A percentile compares a stretch with the other conserved stretches of the same genome.
phyloP scores from a whole-genome alignment of 208 protist species.

The Crithidia fasciculata region DNA sequence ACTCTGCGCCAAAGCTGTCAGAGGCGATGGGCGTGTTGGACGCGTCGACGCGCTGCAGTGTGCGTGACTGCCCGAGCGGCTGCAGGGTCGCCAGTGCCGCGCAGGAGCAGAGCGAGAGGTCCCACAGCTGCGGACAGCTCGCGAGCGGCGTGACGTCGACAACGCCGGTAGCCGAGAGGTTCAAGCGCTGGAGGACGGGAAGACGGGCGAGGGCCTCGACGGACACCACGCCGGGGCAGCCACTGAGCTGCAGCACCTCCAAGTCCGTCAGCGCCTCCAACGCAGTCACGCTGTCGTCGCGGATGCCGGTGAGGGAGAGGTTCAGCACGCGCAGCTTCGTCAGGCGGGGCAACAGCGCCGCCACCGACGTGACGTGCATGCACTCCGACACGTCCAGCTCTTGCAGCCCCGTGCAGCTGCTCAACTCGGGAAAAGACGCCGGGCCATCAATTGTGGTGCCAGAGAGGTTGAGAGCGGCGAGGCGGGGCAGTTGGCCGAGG shows the following conservation, averaged over 20 bases:
- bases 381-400: slow-evolving; percentile 28
- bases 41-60: slow-evolving; percentile 27
- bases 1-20: slow-evolving; percentile 18
- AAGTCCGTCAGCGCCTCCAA: slow-evolving; percentile 2
- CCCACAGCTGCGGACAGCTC: slow-evolving; percentile 24
- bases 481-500: slow-evolving; percentile 14
- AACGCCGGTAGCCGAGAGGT: slow-evolving; percentile 42
- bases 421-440: slow-evolving; percentile 7
- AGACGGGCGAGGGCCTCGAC: slow-evolving; percentile 28
- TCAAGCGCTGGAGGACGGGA: slow-evolving; percentile 32
- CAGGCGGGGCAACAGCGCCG: slow-evolving; percentile 13
- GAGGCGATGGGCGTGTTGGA: slow-evolving; percentile 15
- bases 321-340: slow-evolving; percentile 32
- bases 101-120: slow-evolving; percentile 17
- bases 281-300: slow-evolving; percentile 22
- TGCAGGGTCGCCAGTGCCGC: slow-evolving; percentile 25
- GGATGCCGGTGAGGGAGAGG: slow-evolving; percentile 17
- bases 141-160: slow-evolving; percentile 26
- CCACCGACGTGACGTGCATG: slow-evolving; percentile 36
- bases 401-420: slow-evolving; percentile 4
- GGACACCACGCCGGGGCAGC: slow-evolving; percentile 33
- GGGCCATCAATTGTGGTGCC: slow-evolving; percentile 24
- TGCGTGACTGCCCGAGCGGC: slow-evolving; percentile 25
- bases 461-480: slow-evolving; percentile 16
- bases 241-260: slow-evolving; percentile 38